Base-by-base conservation (phyloP, 257 asterid genomes). In the Ocimum tenuiflorum region DNA sequence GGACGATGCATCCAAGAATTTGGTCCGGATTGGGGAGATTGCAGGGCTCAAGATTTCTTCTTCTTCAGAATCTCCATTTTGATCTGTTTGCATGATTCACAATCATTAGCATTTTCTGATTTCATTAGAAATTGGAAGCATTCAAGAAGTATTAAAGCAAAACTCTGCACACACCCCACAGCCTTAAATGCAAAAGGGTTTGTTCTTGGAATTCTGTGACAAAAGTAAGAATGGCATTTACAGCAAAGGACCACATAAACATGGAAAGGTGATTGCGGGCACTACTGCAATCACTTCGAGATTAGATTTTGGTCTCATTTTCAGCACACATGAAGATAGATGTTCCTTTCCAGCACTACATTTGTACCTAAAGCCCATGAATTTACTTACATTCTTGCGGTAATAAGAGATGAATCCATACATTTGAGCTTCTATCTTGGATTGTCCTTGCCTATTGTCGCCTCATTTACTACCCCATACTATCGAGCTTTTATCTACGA, bases 21-120 rank as follows among this genome's bases (percentile, higher is more conserved):
- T 80, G 6, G 83, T 65, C 14, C 57, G 67, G 61, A 49, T 65
- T 1, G 90, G 78, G 42, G 81, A 68, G 0, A 82, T 29, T 38
- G 70, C 64, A 1, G 81, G 80, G 39, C 82, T 80, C 91, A 92
- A 86, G 10, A 71, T 39, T 63, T 86, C 97, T 9, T n/a, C n/a
- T n/a, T 88, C 96, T 4, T 84, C 95, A 13, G 60, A 66, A 52
- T 91, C 96, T 19, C 76, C 82, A 9, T 75, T 73, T n/a, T 73
- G 75, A 77, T 82, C 86, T 84, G 81, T n/a, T n/a, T n/a, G n/a
- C n/a, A n/a, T 66, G 4, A 14, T 49, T 23, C n/a, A 57, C 55
- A 6, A 4, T 69, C 36, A 27, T 35, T 24, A n/a, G 41, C 64
- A n/a, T 64, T 43, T 53, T 54, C 23, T 65, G 19, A 22, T 42